phyloP scores from a whole-genome alignment of 371 early-diverging fungal species.

The Actinomortierella ambigua region DNA sequence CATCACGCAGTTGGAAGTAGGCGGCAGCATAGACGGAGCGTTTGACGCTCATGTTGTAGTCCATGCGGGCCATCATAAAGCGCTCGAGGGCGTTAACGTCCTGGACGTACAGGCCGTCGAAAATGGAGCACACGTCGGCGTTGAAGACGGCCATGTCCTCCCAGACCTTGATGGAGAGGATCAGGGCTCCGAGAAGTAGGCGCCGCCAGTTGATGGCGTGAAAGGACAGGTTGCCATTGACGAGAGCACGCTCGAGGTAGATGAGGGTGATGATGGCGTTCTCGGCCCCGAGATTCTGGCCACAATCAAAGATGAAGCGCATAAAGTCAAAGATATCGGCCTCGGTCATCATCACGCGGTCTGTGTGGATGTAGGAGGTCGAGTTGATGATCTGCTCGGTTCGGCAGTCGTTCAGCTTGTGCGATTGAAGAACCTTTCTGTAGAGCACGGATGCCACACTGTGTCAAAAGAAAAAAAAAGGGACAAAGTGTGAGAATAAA shows the following conservation, averaged over 20 bases:
- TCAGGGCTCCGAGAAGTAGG: conserved; percentile 67
- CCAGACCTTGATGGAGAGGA: conserved; percentile 85
- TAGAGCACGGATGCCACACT: conserved; percentile 38
- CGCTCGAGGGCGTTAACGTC: conserved; percentile 68
- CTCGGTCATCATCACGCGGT: conserved; percentile 32
- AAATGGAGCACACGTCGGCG: conserved; percentile 79
- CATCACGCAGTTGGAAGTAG: conserved; percentile 66
- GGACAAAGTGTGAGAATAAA: not conserved
- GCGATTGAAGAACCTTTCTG: conserved; percentile 31
- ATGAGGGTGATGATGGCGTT: conserved; percentile 75
- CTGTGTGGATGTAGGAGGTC: conserved; percentile 26
- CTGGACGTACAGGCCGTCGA: conserved; percentile 67
- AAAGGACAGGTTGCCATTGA: conserved; percentile 61
- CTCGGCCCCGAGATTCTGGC: conserved; percentile 64
- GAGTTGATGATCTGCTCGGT: conserved; percentile 38
- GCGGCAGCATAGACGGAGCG: conserved; percentile 60
- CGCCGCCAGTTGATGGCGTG: conserved; percentile 78
- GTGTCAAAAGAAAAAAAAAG: not conserved
- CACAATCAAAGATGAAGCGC: conserved; percentile 57
- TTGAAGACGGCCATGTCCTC: conserved; percentile 91
- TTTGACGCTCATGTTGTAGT: conserved; percentile 66
- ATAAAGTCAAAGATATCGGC: conserved; percentile 47
- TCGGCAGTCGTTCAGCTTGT: conserved; percentile 25
- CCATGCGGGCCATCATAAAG: conserved; percentile 58
- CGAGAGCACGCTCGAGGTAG: conserved; percentile 75